Evolutionary conservation across 805 yeast species (phyloP).

Genomic region (Candida vaughaniae): DNA sequence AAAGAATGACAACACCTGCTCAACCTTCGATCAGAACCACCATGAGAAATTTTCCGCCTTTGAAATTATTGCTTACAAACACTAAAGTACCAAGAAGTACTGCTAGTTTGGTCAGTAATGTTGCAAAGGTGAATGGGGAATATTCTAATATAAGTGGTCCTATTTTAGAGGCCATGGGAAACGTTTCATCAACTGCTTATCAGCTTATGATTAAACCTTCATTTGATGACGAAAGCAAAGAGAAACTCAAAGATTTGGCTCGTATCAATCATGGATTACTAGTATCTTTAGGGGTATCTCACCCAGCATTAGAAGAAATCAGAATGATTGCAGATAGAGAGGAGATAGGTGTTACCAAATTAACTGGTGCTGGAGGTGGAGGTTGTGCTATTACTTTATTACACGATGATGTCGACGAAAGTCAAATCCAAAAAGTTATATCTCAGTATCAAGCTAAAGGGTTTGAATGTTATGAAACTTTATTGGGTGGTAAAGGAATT

Average conservation of each 20-base stretch:
- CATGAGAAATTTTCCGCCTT: constrained; percentile 70
- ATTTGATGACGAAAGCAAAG: constrained; percentile 39
- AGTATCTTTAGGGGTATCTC: constrained; percentile 86
- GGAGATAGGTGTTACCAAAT: constrained; percentile 79
- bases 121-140: constrained; percentile 51
- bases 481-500: constrained; percentile 88
- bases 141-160: constrained; percentile 56
- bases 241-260: constrained; percentile 56
- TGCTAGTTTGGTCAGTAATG: constrained; percentile 77
- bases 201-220: constrained; percentile 55
- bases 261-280: constrained; percentile 85
- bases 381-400: constrained; percentile 94
- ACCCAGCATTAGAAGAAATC: constrained; percentile 82
- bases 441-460: constrained; percentile 44
- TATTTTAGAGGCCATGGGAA: constrained; percentile 74
- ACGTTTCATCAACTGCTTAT: constrained; percentile 71
- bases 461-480: constrained; percentile 74
- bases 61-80: constrained; percentile 75
- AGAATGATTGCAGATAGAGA: constrained; percentile 63
- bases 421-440: constrained; percentile 35
- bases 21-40: constrained; percentile 61
- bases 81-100: constrained; percentile 88
- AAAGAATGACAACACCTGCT: constrained; percentile 54
- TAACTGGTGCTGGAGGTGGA: constrained; percentile 99
- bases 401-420: constrained; percentile 40